A percentile compares a stretch with the other conserved stretches of the same genome.
These are phyloP conservation scores for Hericium coralloides DNA, from an alignment of 768 basidiomycete genomes.

Conservation along the genomic window DNA sequence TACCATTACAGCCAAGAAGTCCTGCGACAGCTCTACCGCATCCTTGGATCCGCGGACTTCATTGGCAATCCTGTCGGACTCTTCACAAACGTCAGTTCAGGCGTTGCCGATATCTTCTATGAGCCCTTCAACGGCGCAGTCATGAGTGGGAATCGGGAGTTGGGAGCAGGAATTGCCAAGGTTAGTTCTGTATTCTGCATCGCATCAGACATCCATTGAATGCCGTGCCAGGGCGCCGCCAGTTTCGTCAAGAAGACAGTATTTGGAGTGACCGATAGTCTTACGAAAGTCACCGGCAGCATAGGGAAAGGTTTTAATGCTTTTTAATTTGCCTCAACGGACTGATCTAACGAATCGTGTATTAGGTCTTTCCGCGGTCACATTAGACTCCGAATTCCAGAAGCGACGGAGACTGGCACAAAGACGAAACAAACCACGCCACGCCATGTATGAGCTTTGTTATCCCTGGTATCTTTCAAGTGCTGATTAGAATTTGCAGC, in stretches of 20 bases:
- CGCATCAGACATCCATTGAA: constrained; percentile 7
- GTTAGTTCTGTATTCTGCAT: constrained; percentile 26
- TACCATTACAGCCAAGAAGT: constrained; percentile 94
- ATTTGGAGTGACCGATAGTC: constrained; percentile 89
- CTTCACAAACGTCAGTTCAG: constrained; percentile 97
- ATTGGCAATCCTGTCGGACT: constrained; percentile 93
- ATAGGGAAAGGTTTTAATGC: constrained; percentile 87
- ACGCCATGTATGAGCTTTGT: constrained; percentile 67
- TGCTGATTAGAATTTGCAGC: constrained; percentile 28
- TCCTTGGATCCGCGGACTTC: constrained; percentile 97
- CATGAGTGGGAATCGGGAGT: constrained; percentile 90
- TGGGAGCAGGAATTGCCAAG: constrained; percentile 93
- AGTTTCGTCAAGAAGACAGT: constrained; percentile 99
- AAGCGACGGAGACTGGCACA: constrained; percentile 80
- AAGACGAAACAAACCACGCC: constrained; percentile 88
- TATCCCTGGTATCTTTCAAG: not conserved
- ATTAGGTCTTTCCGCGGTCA: constrained; percentile 88
- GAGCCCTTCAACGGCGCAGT: constrained; percentile 96
- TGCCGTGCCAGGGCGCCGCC: constrained; percentile 69
- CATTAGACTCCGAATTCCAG: constrained; percentile 95
- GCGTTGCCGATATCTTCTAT: constrained; percentile 97
- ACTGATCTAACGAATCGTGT: not conserved
- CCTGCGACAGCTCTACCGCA: constrained; percentile 88
- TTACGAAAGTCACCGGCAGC: constrained; percentile 98
- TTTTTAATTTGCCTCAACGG: not conserved